Conservation (phyloP, 2,329 filamentous ascomycete genomes). For the Trichoderma guizhouense region DNA sequence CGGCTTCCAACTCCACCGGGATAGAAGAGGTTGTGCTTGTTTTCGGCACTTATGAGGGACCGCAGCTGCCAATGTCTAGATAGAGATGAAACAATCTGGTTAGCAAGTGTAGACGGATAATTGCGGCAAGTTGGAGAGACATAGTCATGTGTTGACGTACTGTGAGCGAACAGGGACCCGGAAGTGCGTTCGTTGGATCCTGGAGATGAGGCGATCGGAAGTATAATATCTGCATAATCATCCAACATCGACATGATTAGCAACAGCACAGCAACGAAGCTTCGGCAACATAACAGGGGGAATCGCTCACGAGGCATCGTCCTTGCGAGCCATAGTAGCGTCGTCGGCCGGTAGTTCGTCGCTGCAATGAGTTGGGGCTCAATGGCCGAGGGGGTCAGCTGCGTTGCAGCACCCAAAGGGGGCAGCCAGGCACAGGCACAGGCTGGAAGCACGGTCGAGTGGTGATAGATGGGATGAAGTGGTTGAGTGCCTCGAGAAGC, state of each 20-base stretch:
- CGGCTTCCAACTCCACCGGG: slow-evolving; percentile 68
- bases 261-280: neutral
- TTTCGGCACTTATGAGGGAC: slow-evolving; percentile 80
- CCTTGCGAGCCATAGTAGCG: slow-evolving; percentile 50
- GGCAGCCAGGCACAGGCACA: neutral
- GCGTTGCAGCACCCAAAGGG: slow-evolving; percentile 19
- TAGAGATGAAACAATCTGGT: neutral
- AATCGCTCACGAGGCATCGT: slow-evolving; percentile 48
- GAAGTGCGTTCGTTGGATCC: slow-evolving; percentile 62
- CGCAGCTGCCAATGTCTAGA: slow-evolving; percentile 81
- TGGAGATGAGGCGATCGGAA: slow-evolving; percentile 62
- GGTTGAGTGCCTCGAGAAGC: neutral
- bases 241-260: slow-evolving; percentile 7
- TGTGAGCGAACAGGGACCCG: slow-evolving; percentile 62
- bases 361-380: neutral
- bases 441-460: neutral
- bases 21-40: slow-evolving; percentile 78
- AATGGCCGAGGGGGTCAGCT: neutral
- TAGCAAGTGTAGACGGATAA: neutral
- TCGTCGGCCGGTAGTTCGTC: neutral
- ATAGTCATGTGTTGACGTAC: slow-evolving; percentile 41
- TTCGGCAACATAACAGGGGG: neutral
- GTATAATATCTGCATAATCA: slow-evolving; percentile 53
- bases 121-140: slow-evolving; percentile 18
- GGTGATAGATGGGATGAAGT: neutral